Conservation (phyloP, 1,284 basidiomycete genomes). For the Phenoliferia sp. region DNA sequence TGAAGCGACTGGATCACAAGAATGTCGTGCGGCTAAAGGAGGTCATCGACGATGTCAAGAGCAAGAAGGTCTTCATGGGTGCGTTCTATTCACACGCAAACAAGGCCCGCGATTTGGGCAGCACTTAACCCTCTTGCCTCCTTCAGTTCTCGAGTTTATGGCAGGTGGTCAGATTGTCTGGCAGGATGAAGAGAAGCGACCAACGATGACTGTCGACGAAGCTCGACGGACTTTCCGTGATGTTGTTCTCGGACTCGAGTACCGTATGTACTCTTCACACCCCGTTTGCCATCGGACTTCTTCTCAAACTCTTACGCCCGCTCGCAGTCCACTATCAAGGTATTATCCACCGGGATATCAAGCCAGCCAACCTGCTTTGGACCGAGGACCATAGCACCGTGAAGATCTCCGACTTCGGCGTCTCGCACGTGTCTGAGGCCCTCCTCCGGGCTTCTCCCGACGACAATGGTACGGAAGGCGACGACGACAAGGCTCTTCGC, state of each 20-base stretch:
- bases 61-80: constrained; percentile 91
- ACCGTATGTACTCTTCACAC: constrained; percentile 51
- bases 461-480: constrained; percentile 50
- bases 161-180: constrained; percentile 91
- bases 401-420: constrained; percentile 97
- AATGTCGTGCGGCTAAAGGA: constrained; percentile 89
- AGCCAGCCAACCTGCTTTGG: constrained; percentile 94
- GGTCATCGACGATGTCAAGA: constrained; percentile 89
- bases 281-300: neutral
- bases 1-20: constrained; percentile 89
- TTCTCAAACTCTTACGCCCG: neutral
- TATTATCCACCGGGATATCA: constrained; percentile 99
- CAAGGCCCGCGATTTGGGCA: constrained; percentile 1
- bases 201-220: constrained; percentile 75
- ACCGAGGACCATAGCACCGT: constrained; percentile 68
- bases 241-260: constrained; percentile 87
- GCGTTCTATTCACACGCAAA: constrained; percentile 41
- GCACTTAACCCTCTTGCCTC: constrained; percentile 19
- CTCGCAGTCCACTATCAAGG: constrained; percentile 84
- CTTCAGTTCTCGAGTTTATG: constrained; percentile 87
- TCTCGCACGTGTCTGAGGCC: constrained; percentile 89
- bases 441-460: constrained; percentile 58
- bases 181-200: constrained; percentile 59
- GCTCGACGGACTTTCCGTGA: constrained; percentile 84
- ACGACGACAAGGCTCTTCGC: constrained; percentile 81